These are phyloP conservation scores for Noccaea caerulescens DNA, from an alignment of 345 rosid species.

Conservation along the genomic window DNA sequence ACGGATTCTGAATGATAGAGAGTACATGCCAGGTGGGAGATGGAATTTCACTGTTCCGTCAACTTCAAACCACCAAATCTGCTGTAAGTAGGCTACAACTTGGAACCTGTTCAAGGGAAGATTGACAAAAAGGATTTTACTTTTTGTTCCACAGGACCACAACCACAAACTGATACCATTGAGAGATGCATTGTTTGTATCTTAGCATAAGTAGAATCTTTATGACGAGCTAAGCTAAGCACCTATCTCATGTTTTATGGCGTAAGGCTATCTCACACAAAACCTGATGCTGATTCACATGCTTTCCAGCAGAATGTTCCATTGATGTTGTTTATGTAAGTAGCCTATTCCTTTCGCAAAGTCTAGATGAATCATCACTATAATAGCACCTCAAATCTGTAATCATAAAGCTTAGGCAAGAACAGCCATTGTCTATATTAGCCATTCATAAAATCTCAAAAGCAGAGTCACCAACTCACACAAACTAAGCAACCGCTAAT, in stretches of 20 bases:
- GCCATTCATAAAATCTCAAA: conserved; percentile 14
- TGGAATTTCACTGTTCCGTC: conserved; percentile 83
- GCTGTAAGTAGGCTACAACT: conserved; percentile 81
- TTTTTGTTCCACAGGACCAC: not conserved
- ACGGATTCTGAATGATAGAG: conserved; percentile 81
- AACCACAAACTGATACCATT: conserved; percentile 3
- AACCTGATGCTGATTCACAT: conserved; percentile 1
- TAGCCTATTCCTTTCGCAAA: conserved; percentile 4
- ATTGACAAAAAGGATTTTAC: not conserved
- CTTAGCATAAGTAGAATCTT: not conserved
- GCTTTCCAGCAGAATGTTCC: not conserved
- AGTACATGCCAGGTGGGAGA: conserved; percentile 80
- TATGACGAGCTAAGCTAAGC: conserved; percentile 9
- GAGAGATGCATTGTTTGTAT: not conserved
- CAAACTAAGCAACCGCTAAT: not conserved
- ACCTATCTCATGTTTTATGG: not conserved
- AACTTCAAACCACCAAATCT: conserved; percentile 97
- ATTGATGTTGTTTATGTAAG: not conserved
- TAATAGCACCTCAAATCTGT: not conserved
- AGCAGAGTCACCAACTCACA: not conserved
- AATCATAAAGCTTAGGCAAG: not conserved
- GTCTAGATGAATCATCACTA: not conserved
- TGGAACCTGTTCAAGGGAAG: conserved; percentile 59
- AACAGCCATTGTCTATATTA: not conserved
- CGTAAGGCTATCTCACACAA: not conserved